Evolutionary conservation across 2,329 filamentous ascomycete species (phyloP), one percentile per base, ranked within the genome.

Genomic region (Amauroascus verrucosus): DNA sequence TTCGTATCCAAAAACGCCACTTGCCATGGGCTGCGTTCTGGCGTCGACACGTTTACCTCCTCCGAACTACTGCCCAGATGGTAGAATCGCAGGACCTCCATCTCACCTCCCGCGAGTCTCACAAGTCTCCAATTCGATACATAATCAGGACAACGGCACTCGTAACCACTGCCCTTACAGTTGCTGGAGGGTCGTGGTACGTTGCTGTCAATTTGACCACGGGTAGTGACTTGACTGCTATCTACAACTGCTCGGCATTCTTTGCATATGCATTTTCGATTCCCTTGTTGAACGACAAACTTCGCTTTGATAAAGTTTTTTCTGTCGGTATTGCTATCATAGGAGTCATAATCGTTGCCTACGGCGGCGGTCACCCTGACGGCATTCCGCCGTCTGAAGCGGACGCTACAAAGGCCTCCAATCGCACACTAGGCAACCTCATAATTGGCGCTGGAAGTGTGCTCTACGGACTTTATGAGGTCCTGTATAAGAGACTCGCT

Each of bases 181-280:
- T 97, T 37, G 93, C 91, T 0, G 93, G 93, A 24, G 81, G 90
- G 50, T 91, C 85, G 63, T 98, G 93, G 93, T 98, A 97, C 65
- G 77, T 97, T 33, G 91, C 93, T 14, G 91, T 98, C 55, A 87
- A 88, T 70, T 73, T 95, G 75, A 98, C 93, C 0, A 95, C 87
- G 2, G 86, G 93, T 2, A 89, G 86, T 60, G 93, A 98, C 69
- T 72, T 98, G 62, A 98, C 93, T 0, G 93, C 93, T 51, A 98
- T 98, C 62, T 98, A 98, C 78, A 98, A 98, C 72, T 98, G 93
- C 76, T 95, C 88, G 51, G 91, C 93, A 55, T 98, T 98, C 72
- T 98, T 98, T 68, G 93, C 93, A 47, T 98, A 98, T 66, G 91
- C 88, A 11, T 98, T 98, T 67, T 94, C 87, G 44, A 89, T 98